Evolutionary conservation across 768 basidiomycete species (phyloP).

Genomic region (Naganishia kalamii): DNA sequence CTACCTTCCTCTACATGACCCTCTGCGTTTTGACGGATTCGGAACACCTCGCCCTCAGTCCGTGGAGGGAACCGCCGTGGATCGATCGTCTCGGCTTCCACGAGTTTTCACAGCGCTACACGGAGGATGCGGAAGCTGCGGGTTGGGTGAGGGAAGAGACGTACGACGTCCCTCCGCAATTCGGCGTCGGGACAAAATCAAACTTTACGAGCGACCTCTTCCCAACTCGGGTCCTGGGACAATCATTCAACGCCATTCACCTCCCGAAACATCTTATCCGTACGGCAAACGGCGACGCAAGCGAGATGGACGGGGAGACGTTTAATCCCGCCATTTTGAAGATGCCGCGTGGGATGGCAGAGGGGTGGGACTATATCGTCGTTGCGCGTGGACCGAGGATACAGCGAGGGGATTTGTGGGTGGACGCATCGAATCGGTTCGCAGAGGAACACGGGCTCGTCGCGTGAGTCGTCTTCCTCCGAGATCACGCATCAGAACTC

Average conservation of each 20-base stretch:
- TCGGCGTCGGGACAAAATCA: not conserved
- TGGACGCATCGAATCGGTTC: not conserved
- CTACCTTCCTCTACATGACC: too few species aligned
- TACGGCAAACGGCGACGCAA: not conserved
- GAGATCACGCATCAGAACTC: not conserved
- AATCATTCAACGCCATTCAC: not conserved
- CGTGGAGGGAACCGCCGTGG: too few species aligned
- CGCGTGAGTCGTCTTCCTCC: not conserved
- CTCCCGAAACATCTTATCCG: not conserved
- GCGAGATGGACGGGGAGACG: not conserved
- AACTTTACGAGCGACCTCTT: not conserved
- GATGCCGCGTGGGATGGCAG: not conserved
- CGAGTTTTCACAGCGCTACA: not conserved
- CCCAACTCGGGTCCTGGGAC: not conserved
- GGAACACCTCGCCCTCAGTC: too few species aligned
- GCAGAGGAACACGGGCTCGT: not conserved
- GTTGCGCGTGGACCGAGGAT: not conserved
- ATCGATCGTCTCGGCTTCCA: not conserved
- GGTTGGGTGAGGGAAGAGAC: not conserved
- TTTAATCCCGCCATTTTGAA: constrained; percentile 8
- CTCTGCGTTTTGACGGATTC: too few species aligned
- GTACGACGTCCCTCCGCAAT: not conserved
- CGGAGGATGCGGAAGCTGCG: not conserved
- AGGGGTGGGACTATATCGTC: constrained; percentile 13
- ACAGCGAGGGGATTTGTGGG: constrained; percentile 1